Percentiles rank a stretch among this genome's conserved stretches.
These are phyloP conservation scores for Dothidotthia symphoricarpi DNA, from an alignment of 2,329 filamentous ascomycete genomes.

Conservation along the genomic window DNA sequence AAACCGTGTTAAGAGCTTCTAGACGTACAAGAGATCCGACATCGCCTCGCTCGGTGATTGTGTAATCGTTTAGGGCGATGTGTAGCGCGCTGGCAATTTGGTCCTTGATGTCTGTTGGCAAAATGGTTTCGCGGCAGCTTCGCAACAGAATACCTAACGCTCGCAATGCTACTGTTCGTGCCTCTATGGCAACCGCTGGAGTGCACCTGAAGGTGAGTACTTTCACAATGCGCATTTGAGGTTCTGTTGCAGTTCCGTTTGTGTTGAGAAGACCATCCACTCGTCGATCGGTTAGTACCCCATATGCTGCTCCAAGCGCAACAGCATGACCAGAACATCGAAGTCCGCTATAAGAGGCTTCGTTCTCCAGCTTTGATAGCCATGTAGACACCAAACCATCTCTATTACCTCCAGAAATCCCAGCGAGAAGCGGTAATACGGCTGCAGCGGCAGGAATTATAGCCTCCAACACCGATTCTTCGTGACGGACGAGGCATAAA, in stretches of 20 bases:
- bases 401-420: conserved; percentile 6
- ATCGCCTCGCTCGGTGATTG: conserved; percentile 83
- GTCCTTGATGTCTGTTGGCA: conserved; percentile 15
- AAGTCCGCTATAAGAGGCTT: conserved; percentile 42
- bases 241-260: conserved; percentile 1
- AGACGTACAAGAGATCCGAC: conserved; percentile 82
- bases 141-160: conserved; percentile 40
- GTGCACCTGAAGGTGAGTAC: conserved; percentile 41
- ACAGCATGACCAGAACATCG: conserved; percentile 46
- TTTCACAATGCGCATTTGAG: conserved; percentile 31
- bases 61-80: conserved; percentile 77
- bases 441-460: conserved; percentile 26
- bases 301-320: conserved; percentile 44
- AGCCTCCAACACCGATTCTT: conserved; percentile 34
- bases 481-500: conserved; percentile 37
- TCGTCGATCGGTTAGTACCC: conserved; percentile 9
- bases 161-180: conserved; percentile 45
- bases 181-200: conserved; percentile 43
- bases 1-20: conserved; percentile 70
- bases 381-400: conserved; percentile 27
- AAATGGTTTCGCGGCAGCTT: conserved; percentile 5
- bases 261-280: not conserved
- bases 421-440: conserved; percentile 20
- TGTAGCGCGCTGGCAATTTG: conserved; percentile 35
- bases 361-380: conserved; percentile 34